Evolutionary conservation across 1,139 yeast genomes (phyloP).

Genomic region (Kurtzmaniella quercitrusa): DNA sequence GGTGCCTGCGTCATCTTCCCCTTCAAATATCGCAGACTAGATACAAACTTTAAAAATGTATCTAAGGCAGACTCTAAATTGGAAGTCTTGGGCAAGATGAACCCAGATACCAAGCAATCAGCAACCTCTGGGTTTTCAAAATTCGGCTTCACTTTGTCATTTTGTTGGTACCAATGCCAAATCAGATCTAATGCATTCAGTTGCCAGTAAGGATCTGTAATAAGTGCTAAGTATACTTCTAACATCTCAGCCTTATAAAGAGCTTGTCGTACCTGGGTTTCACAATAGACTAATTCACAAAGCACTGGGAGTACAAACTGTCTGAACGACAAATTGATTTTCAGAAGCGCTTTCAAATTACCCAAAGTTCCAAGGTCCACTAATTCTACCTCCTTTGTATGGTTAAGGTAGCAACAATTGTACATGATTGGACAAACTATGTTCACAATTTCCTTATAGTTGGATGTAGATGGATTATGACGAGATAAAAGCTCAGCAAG

Average conservation of each 20-base stretch:
- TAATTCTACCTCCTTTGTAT: slow-evolving; percentile 48
- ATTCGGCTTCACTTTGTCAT: slow-evolving; percentile 20
- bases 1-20: slow-evolving; percentile 22
- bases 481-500: slow-evolving; percentile 27
- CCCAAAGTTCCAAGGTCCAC: slow-evolving; percentile 55
- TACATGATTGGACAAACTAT: slow-evolving; percentile 43
- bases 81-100: slow-evolving; percentile 35
- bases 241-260: slow-evolving; percentile 40
- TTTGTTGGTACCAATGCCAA: slow-evolving; percentile 31
- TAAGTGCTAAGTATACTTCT: slow-evolving; percentile 43
- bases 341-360: slow-evolving; percentile 41
- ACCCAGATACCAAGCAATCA: slow-evolving; percentile 36
- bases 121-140: slow-evolving; percentile 26
- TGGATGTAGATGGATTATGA: slow-evolving; percentile 22
- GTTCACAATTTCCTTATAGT: slow-evolving; percentile 41
- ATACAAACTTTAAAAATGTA: slow-evolving; percentile 33
- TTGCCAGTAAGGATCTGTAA: slow-evolving; percentile 67
- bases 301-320: slow-evolving; percentile 62
- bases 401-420: slow-evolving; percentile 58
- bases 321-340: slow-evolving; percentile 47
- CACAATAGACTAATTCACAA: slow-evolving; percentile 58
- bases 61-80: slow-evolving; percentile 41
- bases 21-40: slow-evolving; percentile 17
- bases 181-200: slow-evolving; percentile 64
- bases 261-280: slow-evolving; percentile 32